Evolutionary conservation across 495 filamentous ascomycete genomes (phyloP), one percentile per base, ranked within the genome.

Genomic region (Xylaria telfairii): DNA sequence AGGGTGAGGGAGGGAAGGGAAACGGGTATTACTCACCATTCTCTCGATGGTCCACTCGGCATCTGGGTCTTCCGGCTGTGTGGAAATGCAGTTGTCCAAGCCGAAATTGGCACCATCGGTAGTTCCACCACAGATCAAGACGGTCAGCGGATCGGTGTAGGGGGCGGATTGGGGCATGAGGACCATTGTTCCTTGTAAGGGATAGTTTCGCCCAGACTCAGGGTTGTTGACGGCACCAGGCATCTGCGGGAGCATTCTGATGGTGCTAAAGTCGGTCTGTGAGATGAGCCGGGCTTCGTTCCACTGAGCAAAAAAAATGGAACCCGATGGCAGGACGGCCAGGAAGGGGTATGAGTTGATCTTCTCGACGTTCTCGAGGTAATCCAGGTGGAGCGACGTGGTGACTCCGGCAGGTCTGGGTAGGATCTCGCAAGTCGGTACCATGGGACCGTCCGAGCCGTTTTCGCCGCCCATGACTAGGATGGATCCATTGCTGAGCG

Each of bases 81-180:
- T 83, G n/a, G 82, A 81, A 21, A 85, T 81, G 73, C 84, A 86
- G 71, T 86, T 86, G 69, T 86, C 84, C 13, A 85, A 61, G 28
- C 83, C 83, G 71, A 82, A 78, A 19, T 65, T 65, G 2, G 72
- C 83, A 12, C 78, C 68, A 61, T 57, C 71, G 74, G 79, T 85
- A 7, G 82, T 83, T 47, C 84, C 84, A 71, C 84, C 84, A 63
- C 84, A 86, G 34, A 85, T 78, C 62, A 86, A 53, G 41, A 85
- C 73, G 37, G 67, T 67, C 17, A 85, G 57, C 37, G 78, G 81
- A 51, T 81, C 82, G 0, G 75, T 77, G 70, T 82, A 85, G 13
- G 83, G 83, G 5, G 81, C 79, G 64, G 75, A 67, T 67, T 86
- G 83, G 9, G 83, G 83, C 41, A 86, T 65, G 10, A 83, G 67